These are phyloP conservation scores for Dactylella cylindrospora DNA, from an alignment of 2,329 filamentous ascomycete genomes.

Conservation along the genomic window DNA sequence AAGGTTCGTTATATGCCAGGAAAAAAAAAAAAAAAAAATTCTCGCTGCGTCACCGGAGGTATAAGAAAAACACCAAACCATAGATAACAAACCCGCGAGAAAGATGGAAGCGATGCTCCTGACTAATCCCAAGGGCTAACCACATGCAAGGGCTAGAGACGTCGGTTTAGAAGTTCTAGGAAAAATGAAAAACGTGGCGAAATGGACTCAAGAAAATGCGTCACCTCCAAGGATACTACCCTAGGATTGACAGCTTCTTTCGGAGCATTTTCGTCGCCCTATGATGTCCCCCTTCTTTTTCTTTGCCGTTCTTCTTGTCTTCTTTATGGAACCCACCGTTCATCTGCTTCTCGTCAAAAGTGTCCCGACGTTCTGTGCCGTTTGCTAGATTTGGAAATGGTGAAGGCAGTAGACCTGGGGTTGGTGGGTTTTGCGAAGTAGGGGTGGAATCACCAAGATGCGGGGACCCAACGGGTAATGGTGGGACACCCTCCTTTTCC, in stretches of 20 bases:
- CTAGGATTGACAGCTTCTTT: constrained; percentile 43
- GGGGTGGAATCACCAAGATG: constrained; percentile 39
- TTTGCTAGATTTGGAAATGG: constrained; percentile 10
- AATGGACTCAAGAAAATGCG: neutral
- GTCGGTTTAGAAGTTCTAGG: neutral
- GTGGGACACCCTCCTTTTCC: constrained; percentile 36
- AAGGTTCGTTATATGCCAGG: constrained; percentile 28
- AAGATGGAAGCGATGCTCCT: constrained; percentile 34
- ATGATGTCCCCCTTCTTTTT: constrained; percentile 37
- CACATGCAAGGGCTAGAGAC: constrained; percentile 4
- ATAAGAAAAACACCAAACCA: constrained; percentile 43
- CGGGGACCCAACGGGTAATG: constrained; percentile 13
- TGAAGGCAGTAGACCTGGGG: constrained; percentile 18
- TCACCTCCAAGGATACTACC: constrained; percentile 20
- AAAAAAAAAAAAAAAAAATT: constrained; percentile 8
- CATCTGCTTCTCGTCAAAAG: constrained; percentile 17
- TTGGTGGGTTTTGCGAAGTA: constrained; percentile 29
- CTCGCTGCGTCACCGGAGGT: constrained; percentile 43
- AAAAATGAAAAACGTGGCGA: neutral
- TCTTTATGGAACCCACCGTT: constrained; percentile 19
- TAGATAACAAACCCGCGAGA: neutral
- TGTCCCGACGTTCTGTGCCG: constrained; percentile 13
- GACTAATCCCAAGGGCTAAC: constrained; percentile 6
- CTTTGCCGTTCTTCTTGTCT: constrained; percentile 25
- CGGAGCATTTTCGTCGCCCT: constrained; percentile 39